Base-by-base conservation (phyloP, 148 eudicot genomes). In the Gaultheria prostrata region DNA sequence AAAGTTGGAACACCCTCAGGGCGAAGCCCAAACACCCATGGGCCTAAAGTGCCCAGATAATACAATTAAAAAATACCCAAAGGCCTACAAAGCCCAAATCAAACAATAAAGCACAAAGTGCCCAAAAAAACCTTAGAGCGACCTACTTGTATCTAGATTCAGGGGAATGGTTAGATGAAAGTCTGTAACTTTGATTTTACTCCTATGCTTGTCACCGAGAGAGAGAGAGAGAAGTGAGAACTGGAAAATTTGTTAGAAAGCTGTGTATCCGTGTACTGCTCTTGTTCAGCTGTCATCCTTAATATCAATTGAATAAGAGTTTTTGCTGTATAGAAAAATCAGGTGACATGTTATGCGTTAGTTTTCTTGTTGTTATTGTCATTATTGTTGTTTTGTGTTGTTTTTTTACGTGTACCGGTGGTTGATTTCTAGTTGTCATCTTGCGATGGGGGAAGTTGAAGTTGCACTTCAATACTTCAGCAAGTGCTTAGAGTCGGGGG, bases 371-470 rank as follows among this genome's bases (percentile, higher is more conserved):
- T 12, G 33, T 28, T 8, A 30, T 53, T 26, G 28, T 26, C 32
- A 26, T 77, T 13, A 50, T 28, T 51, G 18, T 11, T 28, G 6
- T 51, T 50, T 24, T 76, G 35, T 67, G 32, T 11, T 67, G 35
- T 67, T 67, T 1, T 65, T 26, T 65, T n/a, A 1, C 10, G 17
- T 26, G 11, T 51, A 26, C 12, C 3, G 7, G 11, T 72, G 14
- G 6, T 70, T 35, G 48, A 35, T 33, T 88, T 24, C 67, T 78
- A 96, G 99, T 82, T 94, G 97, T 78, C 90, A 94, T 92, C 93
- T 96, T 84, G 87, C 89, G 69, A 89, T 96, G 82, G 99, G 99
- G 80, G 98, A 96, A 82, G 83, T 93, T 82, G 94, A 92, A 87
- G 92, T 90, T 54, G 98, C 98, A 28, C 84, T 86, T 21, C 87